Conservation (phyloP, 805 yeast genomes). For the Cyberlindnera veronae region DNA sequence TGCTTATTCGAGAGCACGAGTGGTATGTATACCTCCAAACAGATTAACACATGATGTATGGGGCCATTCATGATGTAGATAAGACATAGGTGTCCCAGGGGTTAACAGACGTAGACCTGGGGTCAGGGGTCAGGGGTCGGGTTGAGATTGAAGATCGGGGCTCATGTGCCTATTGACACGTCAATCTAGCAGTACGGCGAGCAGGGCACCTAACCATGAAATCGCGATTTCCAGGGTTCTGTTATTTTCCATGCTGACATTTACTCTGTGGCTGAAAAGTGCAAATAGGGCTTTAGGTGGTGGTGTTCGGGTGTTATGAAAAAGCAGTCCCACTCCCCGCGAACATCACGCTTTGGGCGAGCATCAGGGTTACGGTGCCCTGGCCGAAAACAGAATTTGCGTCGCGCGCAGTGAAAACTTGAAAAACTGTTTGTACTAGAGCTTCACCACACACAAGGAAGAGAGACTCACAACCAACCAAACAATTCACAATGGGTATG, state of each 20-base stretch:
- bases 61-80: no score
- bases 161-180: background rate
- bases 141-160: background rate
- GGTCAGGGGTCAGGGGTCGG: background rate
- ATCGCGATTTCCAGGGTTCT: no score
- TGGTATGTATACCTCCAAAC: background rate
- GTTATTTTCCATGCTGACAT: slow-evolving; percentile 2
- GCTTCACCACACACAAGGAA: slow-evolving; percentile 8
- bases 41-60: background rate
- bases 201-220: no score
- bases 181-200: background rate
- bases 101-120: no score
- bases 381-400: slow-evolving; percentile 17
- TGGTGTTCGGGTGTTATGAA: slow-evolving; percentile 22
- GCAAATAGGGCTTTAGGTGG: slow-evolving; percentile 1
- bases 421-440: slow-evolving; percentile 20
- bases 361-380: slow-evolving; percentile 18
- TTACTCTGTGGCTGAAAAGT: slow-evolving; percentile 2
- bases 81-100: no score
- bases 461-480: slow-evolving; percentile 21
- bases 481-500: slow-evolving; percentile 31
- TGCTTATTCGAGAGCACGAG: background rate
- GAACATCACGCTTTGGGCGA: background rate
- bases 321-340: slow-evolving; percentile 21
- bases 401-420: slow-evolving; percentile 21